Percentiles rank a stretch among this genome's conserved stretches.
Conservation (phyloP, 1,284 basidiomycete species). For the Porodaedalea pini region DNA sequence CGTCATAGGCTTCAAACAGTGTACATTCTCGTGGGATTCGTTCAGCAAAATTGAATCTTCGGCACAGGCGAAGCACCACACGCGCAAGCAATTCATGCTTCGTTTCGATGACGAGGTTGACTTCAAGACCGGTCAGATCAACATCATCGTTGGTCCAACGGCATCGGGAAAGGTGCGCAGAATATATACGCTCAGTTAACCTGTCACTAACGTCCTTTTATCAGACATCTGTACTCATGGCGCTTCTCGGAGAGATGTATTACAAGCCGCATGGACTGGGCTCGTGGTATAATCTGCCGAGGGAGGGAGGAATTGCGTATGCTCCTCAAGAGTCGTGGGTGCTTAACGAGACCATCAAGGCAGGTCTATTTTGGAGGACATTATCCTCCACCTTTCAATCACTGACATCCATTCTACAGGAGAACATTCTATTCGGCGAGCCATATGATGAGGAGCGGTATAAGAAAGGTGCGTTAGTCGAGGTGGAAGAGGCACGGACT, state of each 20-base stretch:
- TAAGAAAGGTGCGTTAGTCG: slow-evolving; percentile 20
- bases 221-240: slow-evolving; percentile 19
- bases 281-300: slow-evolving; percentile 41
- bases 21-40: slow-evolving; percentile 16
- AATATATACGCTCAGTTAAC: neutral
- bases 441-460: slow-evolving; percentile 27
- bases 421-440: slow-evolving; percentile 34
- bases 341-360: slow-evolving; percentile 30
- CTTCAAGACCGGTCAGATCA: slow-evolving; percentile 13
- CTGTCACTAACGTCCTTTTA: neutral
- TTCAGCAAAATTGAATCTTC: neutral
- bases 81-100: slow-evolving; percentile 12
- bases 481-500: too few relatives aligned
- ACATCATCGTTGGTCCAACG: slow-evolving; percentile 19
- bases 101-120: slow-evolving; percentile 14
- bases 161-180: slow-evolving; percentile 17
- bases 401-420: slow-evolving; percentile 20
- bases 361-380: neutral
- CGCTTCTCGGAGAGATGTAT: slow-evolving; percentile 20
- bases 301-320: slow-evolving; percentile 42
- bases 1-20: slow-evolving; percentile 11
- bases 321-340: slow-evolving; percentile 46
- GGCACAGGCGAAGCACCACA: neutral
- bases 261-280: slow-evolving; percentile 23
- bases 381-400: neutral